Evolutionary conservation across 1,284 basidiomycete genomes (phyloP), one percentile per base, ranked within the genome.

Genomic region (Pseudozyma hubeiensis): DNA sequence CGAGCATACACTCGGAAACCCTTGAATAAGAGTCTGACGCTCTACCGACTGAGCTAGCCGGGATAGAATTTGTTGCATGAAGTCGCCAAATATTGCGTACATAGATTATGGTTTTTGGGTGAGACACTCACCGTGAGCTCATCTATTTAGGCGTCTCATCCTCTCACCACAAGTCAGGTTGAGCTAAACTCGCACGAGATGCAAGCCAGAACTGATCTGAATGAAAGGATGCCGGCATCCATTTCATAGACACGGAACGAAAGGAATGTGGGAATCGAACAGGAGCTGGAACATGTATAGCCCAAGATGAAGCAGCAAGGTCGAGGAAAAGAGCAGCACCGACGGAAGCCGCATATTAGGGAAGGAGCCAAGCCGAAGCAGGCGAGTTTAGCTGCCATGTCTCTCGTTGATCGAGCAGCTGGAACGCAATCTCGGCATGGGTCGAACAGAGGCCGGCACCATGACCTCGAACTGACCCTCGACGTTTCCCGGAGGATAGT

Each of bases 11-110:
- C 71, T 74, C 61, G 71, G 67, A 75, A 63, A 66, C 67, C 51
- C 72, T 70, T 75, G 52, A 55, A 29, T 83, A 83, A 83, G 81
- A 82, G 81, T 83, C 81, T 80, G 78, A 81, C 81, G 81, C 81
- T 83, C 81, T 82, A 82, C 81, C 81, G 77, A 82, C 81, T 83
- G 81, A 83, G 81, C 81, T 83, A 83, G 81, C 81, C 81, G 81
- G 81, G 81, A 81, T 67, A 45, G 64, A 45, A 13, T 13, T 41
- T 7, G 16, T 41, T 29, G 37, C 19, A 17, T 51, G 33, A 24
- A 0, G 1, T 24, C 11, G 3, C 29, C 40, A 30, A 30, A 13
- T 7, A 14, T 33, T 41, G 37, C 24, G 24, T 14, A n/a, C 33
- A 19, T 37, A 53, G 35, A 41, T 24, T 24, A 24, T n/a, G n/a